Percentiles rank a stretch among this genome's conserved stretches.
These are phyloP conservation scores for Sclerotinia minor DNA, from an alignment of 2,329 filamentous ascomycete species.

Conservation along the genomic window DNA sequence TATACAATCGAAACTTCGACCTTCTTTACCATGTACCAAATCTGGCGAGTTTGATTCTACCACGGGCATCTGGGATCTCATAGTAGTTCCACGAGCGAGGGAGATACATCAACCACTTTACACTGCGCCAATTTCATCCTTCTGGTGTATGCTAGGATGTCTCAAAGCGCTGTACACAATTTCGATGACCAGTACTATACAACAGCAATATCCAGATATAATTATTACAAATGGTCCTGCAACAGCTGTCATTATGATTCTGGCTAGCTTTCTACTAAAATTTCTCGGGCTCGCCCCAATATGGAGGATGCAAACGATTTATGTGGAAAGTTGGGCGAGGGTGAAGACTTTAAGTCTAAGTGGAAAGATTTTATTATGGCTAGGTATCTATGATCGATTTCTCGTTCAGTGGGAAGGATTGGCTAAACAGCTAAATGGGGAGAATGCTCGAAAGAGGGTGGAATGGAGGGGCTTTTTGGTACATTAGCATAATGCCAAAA, in stretches of 20 bases:
- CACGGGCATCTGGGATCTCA: slow-evolving; percentile 46
- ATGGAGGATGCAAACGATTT: slow-evolving; percentile 71
- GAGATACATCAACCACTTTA: slow-evolving; percentile 77
- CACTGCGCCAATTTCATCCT: slow-evolving; percentile 68
- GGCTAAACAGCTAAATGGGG: slow-evolving; percentile 36
- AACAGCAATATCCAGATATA: slow-evolving; percentile 62
- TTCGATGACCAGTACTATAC: slow-evolving; percentile 37
- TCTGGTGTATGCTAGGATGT: slow-evolving; percentile 65
- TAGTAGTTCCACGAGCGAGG: slow-evolving; percentile 72
- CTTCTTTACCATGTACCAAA: slow-evolving; percentile 23
- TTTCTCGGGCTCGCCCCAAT: slow-evolving; percentile 51
- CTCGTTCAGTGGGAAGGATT: slow-evolving; percentile 74
- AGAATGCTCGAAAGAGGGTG: slow-evolving; percentile 32
- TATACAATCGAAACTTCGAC: slow-evolving; percentile 36
- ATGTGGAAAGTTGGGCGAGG: slow-evolving; percentile 90
- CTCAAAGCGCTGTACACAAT: slow-evolving; percentile 53
- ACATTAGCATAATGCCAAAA: slow-evolving; percentile 28
- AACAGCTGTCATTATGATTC: slow-evolving; percentile 75
- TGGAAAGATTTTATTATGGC: slow-evolving; percentile 69
- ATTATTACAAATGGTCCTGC: slow-evolving; percentile 88
- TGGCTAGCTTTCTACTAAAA: slow-evolving; percentile 55
- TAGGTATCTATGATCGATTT: slow-evolving; percentile 70
- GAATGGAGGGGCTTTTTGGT: slow-evolving; percentile 42
- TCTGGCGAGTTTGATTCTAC: slow-evolving; percentile 28
- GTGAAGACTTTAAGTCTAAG: slow-evolving; percentile 81